Evolutionary conservation across 176 grass and related monocot species (phyloP), one percentile per base, ranked within the genome.

Genomic region (Alloteropsis semialata): DNA sequence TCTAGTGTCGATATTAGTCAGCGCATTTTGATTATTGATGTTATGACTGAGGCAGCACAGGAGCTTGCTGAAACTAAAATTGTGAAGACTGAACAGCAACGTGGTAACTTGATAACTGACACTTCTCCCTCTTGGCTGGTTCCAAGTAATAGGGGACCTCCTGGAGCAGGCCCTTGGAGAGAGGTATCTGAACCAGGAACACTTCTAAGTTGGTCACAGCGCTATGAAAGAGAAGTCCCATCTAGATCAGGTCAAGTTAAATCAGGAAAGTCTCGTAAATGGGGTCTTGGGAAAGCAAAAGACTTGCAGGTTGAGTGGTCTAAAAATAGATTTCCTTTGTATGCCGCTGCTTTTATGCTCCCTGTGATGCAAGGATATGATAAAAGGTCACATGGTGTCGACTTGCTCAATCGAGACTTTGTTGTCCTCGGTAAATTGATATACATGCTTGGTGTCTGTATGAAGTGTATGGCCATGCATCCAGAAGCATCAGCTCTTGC

Each of bases 341-440:
- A 98, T 89, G 95, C 92, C 22, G 95, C 95, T 89, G 90, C 95
- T 45, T 94, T 98, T 89, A 98, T 98, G 92, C 92, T 98, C 25
- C 95, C 92, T 56, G 90, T 86, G 16, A 91, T 98, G 88, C 92
- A 94, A 89, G 95, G 95, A 85, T 98, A 94, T 61, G 95, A 93
- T 49, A 94, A 89, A 89, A 92, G 68, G 53, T 91, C 64, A 72
- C 95, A 94, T 75, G 95, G 95, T 62, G 60, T 94, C 1, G 92
- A 94, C 77, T 91, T 98, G 81, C 84, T 98, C 16, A 91, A 93
- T 75, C 51, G 90, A 46, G 95, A 98, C 63, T 98, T 93, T 78
- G 87, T 97, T 91, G 90, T 98, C 48, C 84, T 98, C 5, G 95
- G 95, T 74, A 94, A 98, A 88, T 59, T 98, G 89, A 91, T 94